Percentiles rank a stretch among this genome's conserved stretches.
phyloP scores from a whole-genome alignment of 75 land plant genomes.

The Ceratopteris richardii region DNA sequence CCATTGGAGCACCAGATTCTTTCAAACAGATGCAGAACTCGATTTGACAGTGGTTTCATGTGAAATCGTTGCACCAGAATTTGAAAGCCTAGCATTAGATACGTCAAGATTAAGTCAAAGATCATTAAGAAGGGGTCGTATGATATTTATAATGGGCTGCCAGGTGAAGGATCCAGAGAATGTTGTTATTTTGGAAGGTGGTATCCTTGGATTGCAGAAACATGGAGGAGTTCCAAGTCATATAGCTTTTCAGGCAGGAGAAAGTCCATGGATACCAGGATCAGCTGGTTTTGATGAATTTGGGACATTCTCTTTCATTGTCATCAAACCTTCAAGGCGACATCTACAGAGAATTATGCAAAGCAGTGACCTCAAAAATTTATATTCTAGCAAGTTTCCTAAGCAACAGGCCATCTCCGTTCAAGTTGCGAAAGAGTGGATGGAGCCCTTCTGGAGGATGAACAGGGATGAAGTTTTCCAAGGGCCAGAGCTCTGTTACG shows the following conservation, averaged over 20 bases:
- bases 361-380: neutral
- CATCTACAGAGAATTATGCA: neutral
- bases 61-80: constrained; percentile 5
- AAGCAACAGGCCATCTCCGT: neutral
- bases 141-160: constrained; percentile 6
- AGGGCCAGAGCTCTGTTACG: neutral
- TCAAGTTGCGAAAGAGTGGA: neutral
- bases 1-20: constrained; percentile 8
- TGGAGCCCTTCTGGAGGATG: constrained; percentile 3
- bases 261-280: constrained; percentile 6
- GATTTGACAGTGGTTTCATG: constrained; percentile 12
- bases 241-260: constrained; percentile 1
- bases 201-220: neutral
- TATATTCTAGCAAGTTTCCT: neutral
- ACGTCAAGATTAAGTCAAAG: neutral
- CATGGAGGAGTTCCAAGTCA: neutral
- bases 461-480: neutral
- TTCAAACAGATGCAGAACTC: constrained; percentile 6
- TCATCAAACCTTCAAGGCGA: neutral
- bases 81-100: constrained; percentile 2
- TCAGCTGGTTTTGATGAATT: constrained; percentile 13
- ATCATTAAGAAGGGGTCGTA: neutral
- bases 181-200: constrained; percentile 3
- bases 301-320: constrained; percentile 8
- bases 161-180: neutral